A percentile compares a stretch with the other conserved stretches of the same genome.
These are phyloP conservation scores for Parmales sp. DNA, from an alignment of 108 stramenopile species.

Conservation along the genomic window DNA sequence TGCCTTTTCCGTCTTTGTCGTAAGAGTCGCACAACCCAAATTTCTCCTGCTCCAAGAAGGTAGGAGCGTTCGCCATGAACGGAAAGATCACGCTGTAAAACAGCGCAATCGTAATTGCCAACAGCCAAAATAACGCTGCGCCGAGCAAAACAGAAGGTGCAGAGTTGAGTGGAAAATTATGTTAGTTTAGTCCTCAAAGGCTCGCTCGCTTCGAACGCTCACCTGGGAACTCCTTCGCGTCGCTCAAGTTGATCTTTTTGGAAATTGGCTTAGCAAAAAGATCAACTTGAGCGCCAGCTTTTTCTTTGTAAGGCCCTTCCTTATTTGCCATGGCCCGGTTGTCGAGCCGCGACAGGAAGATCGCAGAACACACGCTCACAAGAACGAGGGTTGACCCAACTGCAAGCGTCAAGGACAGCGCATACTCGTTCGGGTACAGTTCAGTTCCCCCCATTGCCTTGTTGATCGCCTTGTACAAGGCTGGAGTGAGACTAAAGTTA, in stretches of 20 bases:
- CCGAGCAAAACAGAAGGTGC: too few species aligned
- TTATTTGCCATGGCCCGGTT: not conserved
- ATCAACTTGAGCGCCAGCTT: not conserved
- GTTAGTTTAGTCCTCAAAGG: too few species aligned
- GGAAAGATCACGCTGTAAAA: constrained; percentile 9
- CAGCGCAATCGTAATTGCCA: not conserved
- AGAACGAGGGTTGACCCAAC: not conserved
- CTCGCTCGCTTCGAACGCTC: too few species aligned
- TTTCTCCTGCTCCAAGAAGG: not conserved
- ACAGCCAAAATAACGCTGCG: not conserved
- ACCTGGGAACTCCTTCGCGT: constrained; percentile 1
- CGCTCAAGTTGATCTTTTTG: not conserved
- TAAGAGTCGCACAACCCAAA: too few species aligned
- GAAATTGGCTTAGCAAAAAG: too few species aligned
- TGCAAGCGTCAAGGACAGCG: not conserved
- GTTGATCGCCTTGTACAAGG: not conserved
- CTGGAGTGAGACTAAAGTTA: constrained; percentile 13
- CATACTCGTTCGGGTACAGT: not conserved
- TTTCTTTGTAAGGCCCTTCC: not conserved
- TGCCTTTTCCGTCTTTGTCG: too few species aligned
- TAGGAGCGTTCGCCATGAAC: constrained; percentile 1
- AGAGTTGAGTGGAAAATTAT: too few species aligned
- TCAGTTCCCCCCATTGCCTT: not conserved
- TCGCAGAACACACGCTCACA: not conserved
- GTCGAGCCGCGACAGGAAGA: not conserved